Evolutionary conservation across 371 early-diverging fungal species (phyloP).

Genomic region (Rhizomucor pusillus): DNA sequence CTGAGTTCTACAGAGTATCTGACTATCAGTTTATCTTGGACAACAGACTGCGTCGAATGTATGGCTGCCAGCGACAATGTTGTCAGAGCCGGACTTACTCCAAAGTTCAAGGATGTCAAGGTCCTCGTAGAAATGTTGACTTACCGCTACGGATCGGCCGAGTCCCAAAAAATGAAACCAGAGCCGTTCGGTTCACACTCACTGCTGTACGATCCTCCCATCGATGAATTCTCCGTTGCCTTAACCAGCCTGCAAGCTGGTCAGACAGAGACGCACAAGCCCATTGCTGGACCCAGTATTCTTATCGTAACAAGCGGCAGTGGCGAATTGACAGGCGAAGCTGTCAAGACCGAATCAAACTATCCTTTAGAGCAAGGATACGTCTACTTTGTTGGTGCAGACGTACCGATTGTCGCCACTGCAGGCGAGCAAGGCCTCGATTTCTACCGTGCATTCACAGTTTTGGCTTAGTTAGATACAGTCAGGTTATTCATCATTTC

Average conservation of each 20-base stretch:
- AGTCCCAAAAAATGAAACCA: conserved; percentile 71
- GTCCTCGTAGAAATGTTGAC: conserved; percentile 92
- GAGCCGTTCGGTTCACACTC: conserved; percentile 50
- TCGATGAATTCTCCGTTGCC: conserved; percentile 90
- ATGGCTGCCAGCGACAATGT: conserved; percentile 99
- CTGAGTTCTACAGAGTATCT: not conserved
- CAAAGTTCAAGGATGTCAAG: conserved; percentile 96
- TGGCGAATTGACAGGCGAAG: conserved; percentile 23
- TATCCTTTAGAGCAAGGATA: conserved; percentile 48
- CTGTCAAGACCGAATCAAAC: conserved; percentile 15
- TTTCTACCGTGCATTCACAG: conserved; percentile 61
- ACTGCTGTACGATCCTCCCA: conserved; percentile 90
- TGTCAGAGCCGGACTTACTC: conserved; percentile 95
- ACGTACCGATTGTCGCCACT: conserved; percentile 42
- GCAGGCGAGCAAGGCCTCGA: conserved; percentile 48
- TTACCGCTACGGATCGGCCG: conserved; percentile 79
- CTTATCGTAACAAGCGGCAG: conserved; percentile 79
- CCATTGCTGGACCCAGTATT: conserved; percentile 82
- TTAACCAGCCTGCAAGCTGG: conserved; percentile 51
- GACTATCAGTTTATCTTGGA: not conserved
- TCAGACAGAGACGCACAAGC: conserved; percentile 49
- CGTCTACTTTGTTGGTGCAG: conserved; percentile 69
- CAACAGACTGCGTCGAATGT: conserved; percentile 92
- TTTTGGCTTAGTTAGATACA: conserved; percentile 22
- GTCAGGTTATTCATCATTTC: not conserved